Conservation (phyloP, 805 yeast genomes). For the Candida caryicola region DNA sequence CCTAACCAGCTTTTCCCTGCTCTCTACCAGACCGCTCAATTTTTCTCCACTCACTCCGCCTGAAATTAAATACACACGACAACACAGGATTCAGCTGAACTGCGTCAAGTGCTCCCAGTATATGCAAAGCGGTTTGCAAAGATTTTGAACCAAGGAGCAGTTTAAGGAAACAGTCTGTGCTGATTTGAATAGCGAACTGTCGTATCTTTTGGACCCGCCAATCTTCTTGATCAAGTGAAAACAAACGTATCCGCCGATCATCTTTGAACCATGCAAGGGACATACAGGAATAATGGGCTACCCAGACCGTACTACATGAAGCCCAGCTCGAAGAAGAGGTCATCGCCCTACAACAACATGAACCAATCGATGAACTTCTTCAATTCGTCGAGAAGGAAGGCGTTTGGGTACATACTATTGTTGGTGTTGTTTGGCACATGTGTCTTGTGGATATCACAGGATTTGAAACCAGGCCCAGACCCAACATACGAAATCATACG, state of each 20-base stretch:
- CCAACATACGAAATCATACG: slow-evolving; percentile 23
- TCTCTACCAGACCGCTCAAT: no score
- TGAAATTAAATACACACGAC: no score
- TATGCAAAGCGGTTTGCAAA: neutral
- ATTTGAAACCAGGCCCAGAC: slow-evolving; percentile 27
- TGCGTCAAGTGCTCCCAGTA: neutral
- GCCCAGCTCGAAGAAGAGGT: slow-evolving; percentile 31
- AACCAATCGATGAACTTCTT: slow-evolving; percentile 25
- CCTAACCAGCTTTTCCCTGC: no score
- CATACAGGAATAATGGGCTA: slow-evolving; percentile 40
- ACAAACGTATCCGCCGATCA: neutral
- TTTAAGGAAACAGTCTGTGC: no score
- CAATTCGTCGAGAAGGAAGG: slow-evolving; percentile 36
- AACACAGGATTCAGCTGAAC: no score
- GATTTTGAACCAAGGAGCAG: no score
- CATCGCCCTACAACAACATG: slow-evolving; percentile 34
- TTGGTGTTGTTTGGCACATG: slow-evolving; percentile 33
- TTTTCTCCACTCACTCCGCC: no score
- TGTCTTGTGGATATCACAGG: slow-evolving; percentile 37
- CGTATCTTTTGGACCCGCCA: no score
- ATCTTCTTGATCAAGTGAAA: neutral
- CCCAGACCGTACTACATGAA: slow-evolving; percentile 48
- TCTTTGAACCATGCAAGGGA: slow-evolving; percentile 36
- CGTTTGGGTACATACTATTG: slow-evolving; percentile 37
- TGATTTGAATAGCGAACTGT: no score